Conservation (phyloP, 2,329 filamentous ascomycete species). For the Penicillium capsulatum region DNA sequence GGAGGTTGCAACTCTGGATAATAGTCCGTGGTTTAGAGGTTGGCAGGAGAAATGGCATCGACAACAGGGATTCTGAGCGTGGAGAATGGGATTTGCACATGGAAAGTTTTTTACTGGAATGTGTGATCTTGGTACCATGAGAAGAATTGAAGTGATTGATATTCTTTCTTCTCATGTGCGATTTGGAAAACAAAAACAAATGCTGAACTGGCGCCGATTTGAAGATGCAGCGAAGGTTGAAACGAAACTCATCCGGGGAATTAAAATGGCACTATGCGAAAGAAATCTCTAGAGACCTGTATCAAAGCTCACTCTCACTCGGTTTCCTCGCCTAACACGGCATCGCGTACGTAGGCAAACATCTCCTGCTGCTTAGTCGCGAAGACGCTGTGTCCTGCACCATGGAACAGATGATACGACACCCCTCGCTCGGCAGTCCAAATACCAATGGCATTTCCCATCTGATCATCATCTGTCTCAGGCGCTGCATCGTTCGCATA, state of each 20-base stretch:
- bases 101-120: too few relatives aligned
- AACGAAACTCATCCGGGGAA: too few relatives aligned
- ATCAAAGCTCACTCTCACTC: too few relatives aligned
- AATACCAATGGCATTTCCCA: slow-evolving; percentile 22
- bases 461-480: not conserved
- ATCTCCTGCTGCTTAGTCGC: slow-evolving; percentile 30
- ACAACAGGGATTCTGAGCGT: slow-evolving; percentile 62
- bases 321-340: slow-evolving; percentile 24
- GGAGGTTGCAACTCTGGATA: slow-evolving; percentile 65
- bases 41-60: slow-evolving; percentile 73
- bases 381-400: slow-evolving; percentile 35
- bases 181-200: too few relatives aligned
- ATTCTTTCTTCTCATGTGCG: too few relatives aligned
- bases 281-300: too few relatives aligned
- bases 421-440: slow-evolving; percentile 35
- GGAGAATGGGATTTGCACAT: too few relatives aligned
- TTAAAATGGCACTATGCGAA: not conserved
- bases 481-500: slow-evolving; percentile 25
- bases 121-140: too few relatives aligned
- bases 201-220: too few relatives aligned
- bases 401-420: slow-evolving; percentile 35
- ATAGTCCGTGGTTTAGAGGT: slow-evolving; percentile 69
- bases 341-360: slow-evolving; percentile 37
- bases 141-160: too few relatives aligned
- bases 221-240: too few relatives aligned